Base-by-base conservation (phyloP, 2,329 filamentous ascomycete species). In the Teratosphaeria pseudoeucalypti region DNA sequence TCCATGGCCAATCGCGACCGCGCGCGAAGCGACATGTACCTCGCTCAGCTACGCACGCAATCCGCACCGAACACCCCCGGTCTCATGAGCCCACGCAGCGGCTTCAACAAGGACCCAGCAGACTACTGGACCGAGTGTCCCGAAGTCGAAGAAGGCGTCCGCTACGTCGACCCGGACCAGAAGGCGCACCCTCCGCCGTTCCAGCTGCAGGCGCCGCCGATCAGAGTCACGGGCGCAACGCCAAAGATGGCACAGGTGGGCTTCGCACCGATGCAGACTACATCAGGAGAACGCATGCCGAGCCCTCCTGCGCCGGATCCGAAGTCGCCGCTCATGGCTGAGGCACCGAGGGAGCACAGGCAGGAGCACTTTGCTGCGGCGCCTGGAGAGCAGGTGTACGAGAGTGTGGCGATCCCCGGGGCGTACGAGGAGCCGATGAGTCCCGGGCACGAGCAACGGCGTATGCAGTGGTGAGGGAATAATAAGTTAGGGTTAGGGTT, bases 1-100 rank as follows among this genome's bases (percentile, higher is more conserved):
- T 92, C 91, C 64, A 99, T 99, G 94, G 89, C 95, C 73, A 81
- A 89, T 72, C 90, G 94, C 68, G 94, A 99, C 81, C 88, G 89
- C 71, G 94, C 94, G 65, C 89, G 94, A 63, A 92, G 89, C 62
- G 92, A 97, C 73, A 84, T 99, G 64, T 97, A 97, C 79, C 89
- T 97, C 64, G 91, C 78, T 16, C 78, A 80, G 59, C 75, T 80
- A 16, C 77, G 77, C 59, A 75, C 85, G 23, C 92, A 97, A 77
- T 95, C 91, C 29, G 92, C 91, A 5, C 92, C 92, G 67, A 96
- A 96, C 80, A 96, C 92, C 0, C 92, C 92, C 12, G 76, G 75
- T 26, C 86, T 85, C 34, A 85, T 86, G 73, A 88, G 87, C 76
- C 74, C 81, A 32, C 79, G 82, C 67, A 80, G 80, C 39, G 78